These are phyloP conservation scores for Tetraselmis striata DNA, from an alignment of 139 green algal genomes.

Conservation along the genomic window DNA sequence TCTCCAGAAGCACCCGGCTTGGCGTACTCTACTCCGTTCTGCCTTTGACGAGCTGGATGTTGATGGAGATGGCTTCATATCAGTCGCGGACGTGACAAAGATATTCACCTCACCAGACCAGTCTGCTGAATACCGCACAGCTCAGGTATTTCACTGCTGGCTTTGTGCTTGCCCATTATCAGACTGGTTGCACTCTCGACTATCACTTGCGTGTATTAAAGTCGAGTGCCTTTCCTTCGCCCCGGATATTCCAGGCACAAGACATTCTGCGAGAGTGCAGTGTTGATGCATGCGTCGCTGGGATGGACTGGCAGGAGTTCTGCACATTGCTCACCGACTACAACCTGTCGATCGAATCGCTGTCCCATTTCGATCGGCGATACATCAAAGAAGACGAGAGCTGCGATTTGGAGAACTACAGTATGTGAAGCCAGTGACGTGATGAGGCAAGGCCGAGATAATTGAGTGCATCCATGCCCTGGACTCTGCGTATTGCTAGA, in stretches of 20 bases:
- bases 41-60: not conserved
- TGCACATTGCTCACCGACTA: not conserved
- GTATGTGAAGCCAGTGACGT: too few relatives aligned
- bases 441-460: too few relatives aligned
- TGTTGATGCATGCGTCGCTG: not conserved
- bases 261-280: not conserved
- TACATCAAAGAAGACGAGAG: too few relatives aligned
- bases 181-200: not conserved
- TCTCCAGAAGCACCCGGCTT: not conserved
- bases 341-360: not conserved
- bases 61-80: not conserved
- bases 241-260: not conserved
- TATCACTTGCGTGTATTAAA: not conserved
- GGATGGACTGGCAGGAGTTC: not conserved
- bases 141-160: not conserved
- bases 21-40: not conserved
- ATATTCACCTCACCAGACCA: not conserved
- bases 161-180: too few relatives aligned
- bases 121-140: not conserved
- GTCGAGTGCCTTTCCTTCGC: not conserved
- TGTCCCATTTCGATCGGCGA: not conserved
- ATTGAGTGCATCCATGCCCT: too few relatives aligned
- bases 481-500: too few relatives aligned
- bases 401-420: too few relatives aligned
- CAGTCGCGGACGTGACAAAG: not conserved